phyloP scores from a whole-genome alignment of 2,329 filamentous ascomycete genomes.

The Boeremia lycopersici region DNA sequence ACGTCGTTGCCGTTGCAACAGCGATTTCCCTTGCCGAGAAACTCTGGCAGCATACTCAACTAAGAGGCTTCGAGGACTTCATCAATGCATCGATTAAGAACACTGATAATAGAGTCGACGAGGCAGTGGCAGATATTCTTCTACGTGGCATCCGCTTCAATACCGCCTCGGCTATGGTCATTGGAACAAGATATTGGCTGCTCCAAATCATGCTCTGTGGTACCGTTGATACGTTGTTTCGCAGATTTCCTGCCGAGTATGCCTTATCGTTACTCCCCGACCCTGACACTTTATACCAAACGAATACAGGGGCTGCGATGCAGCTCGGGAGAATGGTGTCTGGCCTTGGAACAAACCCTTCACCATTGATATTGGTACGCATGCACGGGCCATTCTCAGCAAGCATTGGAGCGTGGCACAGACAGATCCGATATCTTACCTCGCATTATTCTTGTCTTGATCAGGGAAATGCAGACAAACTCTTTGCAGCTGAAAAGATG shows the following conservation, averaged over 20 bases:
- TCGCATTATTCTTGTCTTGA: not conserved
- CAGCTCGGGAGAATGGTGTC: not conserved
- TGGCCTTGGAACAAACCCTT: not conserved
- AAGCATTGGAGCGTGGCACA: slow-evolving; percentile 3
- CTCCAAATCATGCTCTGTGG: slow-evolving; percentile 4
- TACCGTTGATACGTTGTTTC: slow-evolving; percentile 1
- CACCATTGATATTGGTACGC: not conserved
- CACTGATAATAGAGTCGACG: not conserved
- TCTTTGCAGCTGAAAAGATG: not conserved
- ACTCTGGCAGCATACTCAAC: not conserved
- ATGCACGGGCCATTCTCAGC: not conserved
- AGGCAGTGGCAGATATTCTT: not conserved
- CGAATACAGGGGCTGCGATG: not conserved
- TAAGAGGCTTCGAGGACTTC: not conserved
- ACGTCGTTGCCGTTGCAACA: not conserved
- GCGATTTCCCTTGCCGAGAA: not conserved
- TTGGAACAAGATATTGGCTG: slow-evolving; percentile 6
- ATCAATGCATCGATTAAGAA: not conserved
- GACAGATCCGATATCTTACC: not conserved
- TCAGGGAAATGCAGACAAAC: no score
- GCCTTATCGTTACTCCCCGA: not conserved
- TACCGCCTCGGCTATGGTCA: not conserved
- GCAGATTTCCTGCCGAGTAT: not conserved
- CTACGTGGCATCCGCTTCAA: not conserved
- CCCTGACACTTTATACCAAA: not conserved